Evolutionary conservation across 1,284 basidiomycete genomes (phyloP), one percentile per base, ranked within the genome.

Genomic region (Sanguinoderma infundibulare): DNA sequence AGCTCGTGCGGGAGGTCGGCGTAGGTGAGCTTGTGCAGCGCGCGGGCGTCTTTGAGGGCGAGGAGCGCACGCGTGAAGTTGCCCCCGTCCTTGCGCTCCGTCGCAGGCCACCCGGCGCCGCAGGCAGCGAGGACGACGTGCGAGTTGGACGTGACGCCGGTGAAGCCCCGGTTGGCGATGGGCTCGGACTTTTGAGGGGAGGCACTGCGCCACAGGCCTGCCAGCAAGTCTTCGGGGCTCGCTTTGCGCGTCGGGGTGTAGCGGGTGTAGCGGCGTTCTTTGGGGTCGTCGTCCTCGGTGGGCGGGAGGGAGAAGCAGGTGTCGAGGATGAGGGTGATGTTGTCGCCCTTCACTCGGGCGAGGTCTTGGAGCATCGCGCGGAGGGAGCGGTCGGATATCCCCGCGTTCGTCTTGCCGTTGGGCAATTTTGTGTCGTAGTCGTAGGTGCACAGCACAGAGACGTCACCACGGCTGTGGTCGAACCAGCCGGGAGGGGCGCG

Each of bases 351-450:
- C 39, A 73, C 74, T 24, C 73, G 72, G 20, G 79, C 76, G 46
- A 90, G 79, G 57, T 87, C 83, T 52, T 69, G 67, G 20, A 90
- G 73, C 78, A 90, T 83, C 28, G 85, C 81, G 47, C 79, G 78
- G 58, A 90, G 75, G 22, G 87, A 87, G 53, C 84, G 82, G 72
- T 89, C 87, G 49, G 86, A 87, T 61, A 90, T 86, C 14, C 87
- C 88, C 8, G 60, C 60, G 49, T 56, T 57, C 32, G 52, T 50
- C 3, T 39, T 38, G 3, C 84, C 82, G 54, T 80, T 75, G 10
- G 75, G 65, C 24, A 71, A 67, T 63, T 78, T 83, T 17, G 79
- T 81, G 61, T 86, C 85, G 57, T 86, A 82, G 67, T 90, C 87
- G 66, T 86, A 84, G 17, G 88, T 78, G 69, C 87, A 87, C 36